Conservation (phyloP, 805 yeast genomes). For the Spencermartinsiella europaea region DNA sequence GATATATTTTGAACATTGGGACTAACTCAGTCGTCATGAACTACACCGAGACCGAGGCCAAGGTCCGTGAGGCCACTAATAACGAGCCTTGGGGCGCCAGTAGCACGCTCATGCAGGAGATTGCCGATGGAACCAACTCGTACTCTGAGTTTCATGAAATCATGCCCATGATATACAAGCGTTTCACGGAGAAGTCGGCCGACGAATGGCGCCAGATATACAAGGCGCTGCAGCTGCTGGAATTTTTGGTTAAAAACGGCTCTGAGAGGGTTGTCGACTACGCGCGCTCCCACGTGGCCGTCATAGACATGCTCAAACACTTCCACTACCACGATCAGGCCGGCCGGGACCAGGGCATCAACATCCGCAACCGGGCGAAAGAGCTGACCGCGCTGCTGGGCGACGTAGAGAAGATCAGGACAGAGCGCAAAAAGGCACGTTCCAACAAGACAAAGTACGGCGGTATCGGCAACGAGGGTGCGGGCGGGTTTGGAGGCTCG, state of each 20-base stretch:
- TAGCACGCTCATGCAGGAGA: slow-evolving; percentile 85
- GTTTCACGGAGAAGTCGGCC: slow-evolving; percentile 94
- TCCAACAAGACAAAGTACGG: slow-evolving; percentile 77
- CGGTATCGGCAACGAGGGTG: slow-evolving; percentile 52
- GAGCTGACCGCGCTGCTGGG: slow-evolving; percentile 63
- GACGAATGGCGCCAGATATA: slow-evolving; percentile 98
- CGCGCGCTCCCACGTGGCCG: slow-evolving; percentile 73
- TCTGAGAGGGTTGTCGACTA: slow-evolving; percentile 94
- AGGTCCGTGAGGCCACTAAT: slow-evolving; percentile 89
- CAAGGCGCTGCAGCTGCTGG: slow-evolving; percentile 87
- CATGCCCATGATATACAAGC: slow-evolving; percentile 43
- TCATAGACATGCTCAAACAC: slow-evolving; percentile 81
- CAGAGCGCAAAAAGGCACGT: slow-evolving; percentile 88
- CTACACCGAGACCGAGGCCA: slow-evolving; percentile 93
- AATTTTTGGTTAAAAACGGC: slow-evolving; percentile 86
- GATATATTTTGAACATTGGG: too few species aligned
- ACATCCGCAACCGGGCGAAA: slow-evolving; percentile 88
- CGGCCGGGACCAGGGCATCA: slow-evolving; percentile 94
- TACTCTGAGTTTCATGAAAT: slow-evolving; percentile 38
- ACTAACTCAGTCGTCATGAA: slow-evolving; percentile 62
- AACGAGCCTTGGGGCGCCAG: slow-evolving; percentile 99
- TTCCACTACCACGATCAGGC: slow-evolving; percentile 92
- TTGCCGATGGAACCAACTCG: slow-evolving; percentile 91
- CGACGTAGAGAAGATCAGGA: slow-evolving; percentile 70
- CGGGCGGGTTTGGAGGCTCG: slow-evolving; percentile 32